A percentile compares a stretch with the other conserved stretches of the same genome.
These are phyloP conservation scores for Singerocomus inundabilis DNA, from an alignment of 1,284 basidiomycete genomes.

Conservation along the genomic window DNA sequence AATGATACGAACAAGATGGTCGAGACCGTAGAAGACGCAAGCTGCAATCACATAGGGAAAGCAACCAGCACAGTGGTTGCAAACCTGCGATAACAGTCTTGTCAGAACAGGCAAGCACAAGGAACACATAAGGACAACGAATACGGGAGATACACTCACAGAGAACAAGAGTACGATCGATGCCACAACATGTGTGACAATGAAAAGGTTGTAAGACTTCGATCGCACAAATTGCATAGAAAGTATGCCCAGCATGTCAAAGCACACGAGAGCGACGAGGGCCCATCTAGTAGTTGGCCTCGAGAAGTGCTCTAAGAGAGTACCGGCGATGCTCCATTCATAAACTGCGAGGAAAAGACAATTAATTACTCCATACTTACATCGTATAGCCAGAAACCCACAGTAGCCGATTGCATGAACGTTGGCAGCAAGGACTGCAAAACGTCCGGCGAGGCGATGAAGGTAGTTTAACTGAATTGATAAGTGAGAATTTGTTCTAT, in stretches of 20 bases:
- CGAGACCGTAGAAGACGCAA: conserved; percentile 62
- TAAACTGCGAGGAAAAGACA: conserved; percentile 46
- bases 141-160: conserved; percentile 36
- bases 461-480: conserved; percentile 67
- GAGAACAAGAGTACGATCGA: conserved; percentile 47
- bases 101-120: conserved; percentile 2
- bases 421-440: conserved; percentile 60
- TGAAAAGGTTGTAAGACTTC: conserved; percentile 56
- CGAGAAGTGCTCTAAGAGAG: conserved; percentile 37
- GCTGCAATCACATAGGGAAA: conserved; percentile 52
- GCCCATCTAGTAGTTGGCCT: conserved; percentile 44
- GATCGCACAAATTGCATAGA: conserved; percentile 50
- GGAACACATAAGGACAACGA: background rate
- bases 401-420: conserved; percentile 67
- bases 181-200: conserved; percentile 47
- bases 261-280: conserved; percentile 47
- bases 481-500: background rate
- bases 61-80: conserved; percentile 43
- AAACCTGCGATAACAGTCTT: conserved; percentile 33
- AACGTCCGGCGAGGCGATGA: conserved; percentile 69
- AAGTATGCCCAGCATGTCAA: conserved; percentile 54
- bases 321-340: conserved; percentile 50
- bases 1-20: conserved; percentile 59
- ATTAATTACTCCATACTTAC: background rate
- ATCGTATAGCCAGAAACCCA: conserved; percentile 34